Evolutionary conservation across 2,329 filamentous ascomycete genomes (phyloP).

Genomic region (Apiospora kogelbergensis): DNA sequence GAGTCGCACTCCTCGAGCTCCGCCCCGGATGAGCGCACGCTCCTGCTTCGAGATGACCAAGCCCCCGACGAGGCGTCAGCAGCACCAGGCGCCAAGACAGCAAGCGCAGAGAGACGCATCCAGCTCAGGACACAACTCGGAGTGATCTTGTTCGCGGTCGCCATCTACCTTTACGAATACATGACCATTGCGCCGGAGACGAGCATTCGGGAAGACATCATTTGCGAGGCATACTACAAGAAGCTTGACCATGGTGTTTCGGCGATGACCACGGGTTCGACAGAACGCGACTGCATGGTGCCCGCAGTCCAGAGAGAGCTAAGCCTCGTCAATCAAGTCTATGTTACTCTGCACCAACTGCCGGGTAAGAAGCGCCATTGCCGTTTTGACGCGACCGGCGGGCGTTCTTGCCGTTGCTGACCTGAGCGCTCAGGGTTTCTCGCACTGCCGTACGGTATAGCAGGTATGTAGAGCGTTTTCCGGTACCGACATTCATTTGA

Average conservation of each 20-base stretch:
- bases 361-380: not conserved
- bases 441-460: not conserved
- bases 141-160: not conserved
- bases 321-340: not conserved
- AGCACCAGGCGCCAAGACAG: not conserved
- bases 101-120: not conserved
- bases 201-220: not conserved
- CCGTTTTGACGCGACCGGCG: too few species aligned
- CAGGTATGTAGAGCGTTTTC: too few species aligned
- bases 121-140: not conserved
- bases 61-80: not conserved
- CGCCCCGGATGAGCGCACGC: not conserved
- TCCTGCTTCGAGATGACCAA: too few species aligned
- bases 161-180: not conserved
- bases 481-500: too few species aligned
- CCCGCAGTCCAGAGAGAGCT: not conserved
- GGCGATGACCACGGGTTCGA: not conserved
- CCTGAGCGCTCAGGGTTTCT: not conserved
- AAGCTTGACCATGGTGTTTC: not conserved
- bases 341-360: not conserved
- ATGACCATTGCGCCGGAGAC: not conserved
- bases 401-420: too few species aligned
- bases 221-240: not conserved
- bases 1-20: not conserved
- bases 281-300: not conserved